A percentile compares a stretch with the other conserved stretches of the same genome.
These are phyloP conservation scores for Xylona heveae DNA, from an alignment of 495 filamentous ascomycete species.

Conservation along the genomic window DNA sequence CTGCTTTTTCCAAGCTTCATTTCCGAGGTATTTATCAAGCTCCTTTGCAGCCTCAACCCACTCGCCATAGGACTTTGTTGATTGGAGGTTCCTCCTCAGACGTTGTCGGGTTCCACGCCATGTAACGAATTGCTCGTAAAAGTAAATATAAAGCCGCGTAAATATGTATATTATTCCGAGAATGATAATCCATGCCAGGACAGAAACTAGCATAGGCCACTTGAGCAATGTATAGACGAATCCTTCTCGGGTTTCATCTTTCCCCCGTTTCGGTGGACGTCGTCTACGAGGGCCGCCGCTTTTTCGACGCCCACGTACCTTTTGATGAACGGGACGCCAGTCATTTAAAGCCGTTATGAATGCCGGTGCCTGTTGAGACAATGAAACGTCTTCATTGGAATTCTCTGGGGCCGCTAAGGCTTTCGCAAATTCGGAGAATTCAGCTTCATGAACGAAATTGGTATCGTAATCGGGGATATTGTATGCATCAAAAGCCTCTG, in stretches of 20 bases:
- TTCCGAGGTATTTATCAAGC: slow-evolving; percentile 66
- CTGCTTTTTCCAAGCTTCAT: slow-evolving; percentile 63
- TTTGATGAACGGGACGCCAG: slow-evolving; percentile 21
- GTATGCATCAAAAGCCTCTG: slow-evolving; percentile 15
- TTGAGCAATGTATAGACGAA: slow-evolving; percentile 73
- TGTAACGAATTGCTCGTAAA: slow-evolving; percentile 61
- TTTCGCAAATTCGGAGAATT: slow-evolving; percentile 17
- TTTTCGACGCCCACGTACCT: slow-evolving; percentile 10
- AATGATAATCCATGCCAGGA: slow-evolving; percentile 58
- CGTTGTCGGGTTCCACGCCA: slow-evolving; percentile 55
- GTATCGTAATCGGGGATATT: slow-evolving; percentile 19
- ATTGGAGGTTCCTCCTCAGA: slow-evolving; percentile 45
- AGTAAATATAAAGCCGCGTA: slow-evolving; percentile 71
- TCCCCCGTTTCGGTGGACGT: slow-evolving; percentile 15
- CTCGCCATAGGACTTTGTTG: slow-evolving; percentile 50
- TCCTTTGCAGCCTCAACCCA: slow-evolving; percentile 62
- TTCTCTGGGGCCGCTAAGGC: slow-evolving; percentile 21
- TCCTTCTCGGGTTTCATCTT: slow-evolving; percentile 86
- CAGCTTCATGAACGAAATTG: slow-evolving; percentile 17
- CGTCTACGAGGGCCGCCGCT: neutral
- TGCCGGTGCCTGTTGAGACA: slow-evolving; percentile 8
- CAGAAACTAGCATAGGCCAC: slow-evolving; percentile 69
- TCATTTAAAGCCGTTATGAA: slow-evolving; percentile 26
- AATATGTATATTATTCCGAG: slow-evolving; percentile 47
- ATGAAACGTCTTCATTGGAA: slow-evolving; percentile 14